Percentiles rank a stretch among this genome's conserved stretches.
Conservation (phyloP, 352 stramenopile species). For the Ophiocytium majus region DNA sequence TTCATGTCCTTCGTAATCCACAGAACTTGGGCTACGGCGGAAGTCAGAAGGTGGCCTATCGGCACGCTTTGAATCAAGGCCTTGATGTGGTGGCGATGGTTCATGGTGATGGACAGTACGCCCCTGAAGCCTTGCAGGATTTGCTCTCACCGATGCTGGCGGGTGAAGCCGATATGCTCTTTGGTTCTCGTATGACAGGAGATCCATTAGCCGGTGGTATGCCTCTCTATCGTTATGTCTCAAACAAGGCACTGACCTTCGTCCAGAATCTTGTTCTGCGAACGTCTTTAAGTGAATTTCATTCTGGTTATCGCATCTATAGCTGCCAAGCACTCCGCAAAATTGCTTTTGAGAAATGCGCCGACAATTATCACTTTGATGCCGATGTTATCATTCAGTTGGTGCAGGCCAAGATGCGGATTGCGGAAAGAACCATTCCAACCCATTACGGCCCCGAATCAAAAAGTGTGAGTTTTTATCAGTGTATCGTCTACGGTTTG, state of each 20-base stretch:
- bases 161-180: not conserved
- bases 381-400: slow-evolving; percentile 4
- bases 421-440: not conserved
- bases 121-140: not conserved
- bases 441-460: slow-evolving; percentile 2
- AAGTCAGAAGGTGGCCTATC: not conserved
- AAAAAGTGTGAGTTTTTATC: slow-evolving; percentile 6
- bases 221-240: not conserved
- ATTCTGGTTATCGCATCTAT: slow-evolving; percentile 1
- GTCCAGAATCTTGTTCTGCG: not conserved
- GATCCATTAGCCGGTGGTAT: not conserved
- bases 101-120: not conserved
- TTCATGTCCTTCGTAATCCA: not conserved
- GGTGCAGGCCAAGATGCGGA: not conserved
- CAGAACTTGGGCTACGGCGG: not conserved
- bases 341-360: slow-evolving; percentile 4
- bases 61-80: not conserved
- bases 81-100: not conserved
- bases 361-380: slow-evolving; percentile 12
- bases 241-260: not conserved
- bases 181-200: slow-evolving; percentile 2
- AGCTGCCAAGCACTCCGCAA: not conserved
- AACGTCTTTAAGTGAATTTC: not conserved
- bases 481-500: not conserved
- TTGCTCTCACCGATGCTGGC: not conserved